A percentile compares a stretch with the other conserved stretches of the same genome.
Evolutionary conservation across 306 rosid species (phyloP).

Genomic region (Dryas drummondii): DNA sequence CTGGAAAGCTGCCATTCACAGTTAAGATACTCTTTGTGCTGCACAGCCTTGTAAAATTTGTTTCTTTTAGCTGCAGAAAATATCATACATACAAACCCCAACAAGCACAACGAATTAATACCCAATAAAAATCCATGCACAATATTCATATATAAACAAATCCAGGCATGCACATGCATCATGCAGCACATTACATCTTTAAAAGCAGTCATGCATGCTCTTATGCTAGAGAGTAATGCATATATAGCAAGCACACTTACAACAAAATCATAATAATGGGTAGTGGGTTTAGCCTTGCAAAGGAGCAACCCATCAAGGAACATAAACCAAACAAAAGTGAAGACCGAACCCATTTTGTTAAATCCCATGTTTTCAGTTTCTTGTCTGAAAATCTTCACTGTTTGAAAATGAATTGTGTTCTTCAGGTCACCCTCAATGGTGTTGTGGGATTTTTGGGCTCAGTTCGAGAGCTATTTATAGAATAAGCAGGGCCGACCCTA

Average conservation of each 20-base stretch:
- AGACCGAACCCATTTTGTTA: neutral
- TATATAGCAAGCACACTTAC: constrained; percentile 10
- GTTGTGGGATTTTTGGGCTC: neutral
- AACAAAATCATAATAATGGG: constrained; percentile 2
- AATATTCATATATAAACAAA: neutral
- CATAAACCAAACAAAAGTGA: neutral
- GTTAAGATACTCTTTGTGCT: constrained; percentile 28
- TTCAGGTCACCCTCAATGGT: constrained; percentile 13
- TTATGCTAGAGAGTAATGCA: too few relatives aligned
- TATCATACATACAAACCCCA: neutral
- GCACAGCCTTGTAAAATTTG: constrained; percentile 24
- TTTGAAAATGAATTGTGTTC: neutral
- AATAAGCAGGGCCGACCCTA: too few relatives aligned
- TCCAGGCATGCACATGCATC: neutral
- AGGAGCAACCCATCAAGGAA: neutral
- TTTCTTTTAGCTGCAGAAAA: constrained; percentile 18
- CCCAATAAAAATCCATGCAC: neutral
- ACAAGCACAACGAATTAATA: neutral
- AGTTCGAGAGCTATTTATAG: neutral
- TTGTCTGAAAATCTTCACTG: neutral
- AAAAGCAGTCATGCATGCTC: too few relatives aligned
- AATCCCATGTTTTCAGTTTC: neutral
- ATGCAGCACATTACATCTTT: too few relatives aligned
- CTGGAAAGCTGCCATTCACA: constrained; percentile 33
- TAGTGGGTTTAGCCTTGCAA: neutral